These are phyloP conservation scores for Exidia glandulosa DNA, from an alignment of 768 basidiomycete genomes.

Conservation along the genomic window DNA sequence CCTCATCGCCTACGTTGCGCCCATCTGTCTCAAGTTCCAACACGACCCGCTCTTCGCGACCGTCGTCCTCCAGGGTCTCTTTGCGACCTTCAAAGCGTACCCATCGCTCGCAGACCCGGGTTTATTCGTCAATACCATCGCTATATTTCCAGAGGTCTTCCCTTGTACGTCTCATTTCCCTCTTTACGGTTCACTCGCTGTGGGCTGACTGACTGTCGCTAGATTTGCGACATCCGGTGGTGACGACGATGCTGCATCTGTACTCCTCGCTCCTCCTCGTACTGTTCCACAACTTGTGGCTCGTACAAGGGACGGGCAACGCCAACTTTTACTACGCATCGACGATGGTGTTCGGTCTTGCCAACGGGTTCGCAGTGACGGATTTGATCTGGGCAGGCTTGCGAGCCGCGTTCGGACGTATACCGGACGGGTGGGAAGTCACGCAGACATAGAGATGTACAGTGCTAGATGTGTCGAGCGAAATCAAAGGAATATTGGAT, in stretches of 20 bases:
- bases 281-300: constrained; percentile 86
- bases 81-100: constrained; percentile 84
- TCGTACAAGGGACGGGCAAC: constrained; percentile 84
- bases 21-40: constrained; percentile 81
- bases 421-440: constrained; percentile 43
- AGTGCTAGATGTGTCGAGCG: too few species aligned
- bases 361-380: constrained; percentile 70
- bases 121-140: constrained; percentile 70
- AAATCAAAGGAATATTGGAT: too few species aligned
- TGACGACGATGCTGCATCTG: constrained; percentile 69
- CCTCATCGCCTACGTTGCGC: constrained; percentile 68
- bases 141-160: constrained; percentile 74
- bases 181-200: not conserved
- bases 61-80: constrained; percentile 63
- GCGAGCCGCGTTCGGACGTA: constrained; percentile 52
- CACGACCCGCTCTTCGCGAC: constrained; percentile 77
- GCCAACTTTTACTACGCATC: constrained; percentile 98
- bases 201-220: constrained; percentile 4
- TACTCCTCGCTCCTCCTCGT: constrained; percentile 82
- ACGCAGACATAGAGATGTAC: constrained; percentile 29
- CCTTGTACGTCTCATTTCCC: constrained; percentile 44
- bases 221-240: constrained; percentile 82
- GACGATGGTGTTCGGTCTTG: constrained; percentile 86
- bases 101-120: constrained; percentile 84
- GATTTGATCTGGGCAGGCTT: constrained; percentile 81